Evolutionary conservation across 139 green algal genomes (phyloP).

Genomic region (Tetradesmus lagerheimii): DNA sequence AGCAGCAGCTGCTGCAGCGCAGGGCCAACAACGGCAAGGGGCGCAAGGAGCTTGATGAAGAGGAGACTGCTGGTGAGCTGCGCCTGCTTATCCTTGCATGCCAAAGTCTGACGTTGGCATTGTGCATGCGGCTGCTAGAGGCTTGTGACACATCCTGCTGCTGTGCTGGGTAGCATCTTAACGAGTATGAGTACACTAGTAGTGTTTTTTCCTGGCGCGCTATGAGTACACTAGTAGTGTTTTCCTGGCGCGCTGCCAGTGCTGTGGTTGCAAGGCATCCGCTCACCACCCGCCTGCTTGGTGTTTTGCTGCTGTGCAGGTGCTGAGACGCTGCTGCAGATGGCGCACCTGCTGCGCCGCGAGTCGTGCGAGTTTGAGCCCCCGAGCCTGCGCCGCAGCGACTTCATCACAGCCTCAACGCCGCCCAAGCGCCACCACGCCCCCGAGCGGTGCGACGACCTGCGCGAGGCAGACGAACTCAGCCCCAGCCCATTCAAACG

Average conservation of each 20-base stretch:
- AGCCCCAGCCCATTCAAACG: constrained; percentile 44
- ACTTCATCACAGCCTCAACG: constrained; percentile 42
- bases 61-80: constrained; percentile 31
- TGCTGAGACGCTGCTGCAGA: constrained; percentile 49
- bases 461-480: constrained; percentile 9
- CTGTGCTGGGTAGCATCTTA: too few relatives aligned
- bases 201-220: too few relatives aligned
- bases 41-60: constrained; percentile 11
- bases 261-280: not conserved
- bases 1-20: not conserved
- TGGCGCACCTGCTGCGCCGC: constrained; percentile 35
- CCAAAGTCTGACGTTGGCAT: too few relatives aligned
- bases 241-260: too few relatives aligned
- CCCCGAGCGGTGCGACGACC: not conserved
- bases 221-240: too few relatives aligned
- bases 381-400: constrained; percentile 37
- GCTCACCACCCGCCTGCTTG: not conserved
- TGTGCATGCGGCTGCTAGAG: too few relatives aligned
- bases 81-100: not conserved
- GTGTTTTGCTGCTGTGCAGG: not conserved
- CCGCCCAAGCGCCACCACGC: constrained; percentile 21
- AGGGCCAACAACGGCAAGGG: not conserved
- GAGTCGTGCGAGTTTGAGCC: constrained; percentile 45
- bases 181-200: too few relatives aligned
- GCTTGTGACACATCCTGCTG: too few relatives aligned